Evolutionary conservation across 2,329 filamentous ascomycete species (phyloP).

Genomic region (Cryphonectria radicalis): DNA sequence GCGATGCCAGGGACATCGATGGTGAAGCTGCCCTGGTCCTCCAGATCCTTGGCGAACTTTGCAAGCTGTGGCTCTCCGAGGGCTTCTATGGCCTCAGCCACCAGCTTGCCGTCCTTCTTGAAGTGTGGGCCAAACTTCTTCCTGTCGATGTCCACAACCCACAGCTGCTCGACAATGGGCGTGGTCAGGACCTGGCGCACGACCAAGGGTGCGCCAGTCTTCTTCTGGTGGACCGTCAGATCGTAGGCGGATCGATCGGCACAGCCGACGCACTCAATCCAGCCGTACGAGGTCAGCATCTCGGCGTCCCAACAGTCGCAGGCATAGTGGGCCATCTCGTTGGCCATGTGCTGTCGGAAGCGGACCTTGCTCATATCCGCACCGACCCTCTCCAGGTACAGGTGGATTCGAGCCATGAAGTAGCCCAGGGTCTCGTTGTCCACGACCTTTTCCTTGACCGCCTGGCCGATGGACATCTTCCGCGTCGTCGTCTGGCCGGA

Average conservation of each 20-base stretch:
- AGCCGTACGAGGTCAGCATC: conserved; percentile 87
- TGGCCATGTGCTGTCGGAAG: conserved; percentile 94
- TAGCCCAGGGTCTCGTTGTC: conserved; percentile 99
- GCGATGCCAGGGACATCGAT: conserved; percentile 71
- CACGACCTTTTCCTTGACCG: conserved; percentile 79
- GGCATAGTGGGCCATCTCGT: conserved; percentile 85
- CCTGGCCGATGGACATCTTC: conserved; percentile 80
- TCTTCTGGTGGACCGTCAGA: conserved; percentile 87
- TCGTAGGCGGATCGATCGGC: conserved; percentile 96
- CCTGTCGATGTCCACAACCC: conserved; percentile 85
- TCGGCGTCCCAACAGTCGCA: conserved; percentile 98
- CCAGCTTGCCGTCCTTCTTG: conserved; percentile 89
- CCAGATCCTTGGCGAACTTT: conserved; percentile 74
- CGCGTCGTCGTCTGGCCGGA: conserved; percentile 79
- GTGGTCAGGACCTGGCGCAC: conserved; percentile 82
- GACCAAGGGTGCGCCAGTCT: conserved; percentile 83
- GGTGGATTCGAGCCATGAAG: conserved; percentile 91
- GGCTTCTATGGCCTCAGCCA: conserved; percentile 75
- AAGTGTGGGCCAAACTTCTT: conserved; percentile 95
- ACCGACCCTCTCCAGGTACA: conserved; percentile 88
- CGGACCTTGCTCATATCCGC: conserved; percentile 86
- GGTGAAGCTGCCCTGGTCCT: conserved; percentile 73
- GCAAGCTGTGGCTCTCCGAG: conserved; percentile 82
- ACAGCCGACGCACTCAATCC: conserved; percentile 98
- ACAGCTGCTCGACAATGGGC: conserved; percentile 83